Evolutionary conservation across 2,329 filamentous ascomycete genomes (phyloP).

Genomic region (Verticillium klebahnii): DNA sequence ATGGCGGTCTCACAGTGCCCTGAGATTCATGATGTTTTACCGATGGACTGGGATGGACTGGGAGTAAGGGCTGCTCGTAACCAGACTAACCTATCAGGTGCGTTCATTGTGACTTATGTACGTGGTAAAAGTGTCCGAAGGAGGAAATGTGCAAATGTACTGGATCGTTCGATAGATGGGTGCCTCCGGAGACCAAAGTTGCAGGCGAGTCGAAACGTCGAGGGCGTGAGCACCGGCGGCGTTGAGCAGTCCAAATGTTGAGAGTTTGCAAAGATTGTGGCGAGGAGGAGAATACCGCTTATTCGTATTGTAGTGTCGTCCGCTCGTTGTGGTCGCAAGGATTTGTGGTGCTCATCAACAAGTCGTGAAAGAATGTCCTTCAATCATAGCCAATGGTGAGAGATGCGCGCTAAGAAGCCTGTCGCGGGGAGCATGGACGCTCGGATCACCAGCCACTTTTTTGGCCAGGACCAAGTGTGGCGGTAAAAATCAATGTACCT

Average conservation of each 20-base stretch:
- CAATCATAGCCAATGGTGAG: not conserved
- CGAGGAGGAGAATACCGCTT: not conserved
- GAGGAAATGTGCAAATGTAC: not conserved
- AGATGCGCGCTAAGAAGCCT: not conserved
- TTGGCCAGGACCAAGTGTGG: not conserved
- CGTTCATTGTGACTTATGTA: constrained; percentile 2
- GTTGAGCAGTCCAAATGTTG: not conserved
- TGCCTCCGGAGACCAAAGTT: not conserved
- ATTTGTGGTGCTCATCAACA: not conserved
- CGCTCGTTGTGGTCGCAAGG: not conserved
- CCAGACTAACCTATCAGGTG: constrained; percentile 4
- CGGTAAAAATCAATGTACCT: not conserved
- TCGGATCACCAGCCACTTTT: not conserved
- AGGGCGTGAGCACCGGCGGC: not conserved
- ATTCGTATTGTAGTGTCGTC: not conserved
- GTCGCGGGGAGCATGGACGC: not conserved
- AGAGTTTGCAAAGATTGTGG: not conserved
- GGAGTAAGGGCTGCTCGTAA: not conserved
- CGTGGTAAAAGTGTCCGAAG: not conserved
- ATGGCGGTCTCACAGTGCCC: no score
- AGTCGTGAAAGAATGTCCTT: not conserved
- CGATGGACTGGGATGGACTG: no score
- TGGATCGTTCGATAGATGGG: not conserved
- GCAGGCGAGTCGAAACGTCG: not conserved
- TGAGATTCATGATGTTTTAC: no score